Percentiles rank a stretch among this genome's conserved stretches.
These are phyloP conservation scores for Penicillium sp. DNA, from an alignment of 2,329 filamentous ascomycete genomes.

Conservation along the genomic window DNA sequence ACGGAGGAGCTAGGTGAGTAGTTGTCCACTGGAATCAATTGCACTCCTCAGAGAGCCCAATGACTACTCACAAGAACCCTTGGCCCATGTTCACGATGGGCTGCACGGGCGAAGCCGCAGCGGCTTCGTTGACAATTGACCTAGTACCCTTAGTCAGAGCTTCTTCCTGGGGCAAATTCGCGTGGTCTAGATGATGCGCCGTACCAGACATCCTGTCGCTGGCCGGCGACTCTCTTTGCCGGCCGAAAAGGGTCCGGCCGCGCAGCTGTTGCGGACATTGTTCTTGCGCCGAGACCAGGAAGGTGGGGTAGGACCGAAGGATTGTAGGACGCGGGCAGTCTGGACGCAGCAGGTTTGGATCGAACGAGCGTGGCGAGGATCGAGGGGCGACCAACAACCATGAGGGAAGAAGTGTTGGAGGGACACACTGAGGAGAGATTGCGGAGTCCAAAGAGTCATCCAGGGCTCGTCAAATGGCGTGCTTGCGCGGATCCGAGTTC, in stretches of 20 bases:
- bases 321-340: slow-evolving; percentile 6
- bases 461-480: slow-evolving; percentile 20
- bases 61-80: slow-evolving; percentile 57
- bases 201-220: slow-evolving; percentile 56
- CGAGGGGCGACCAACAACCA: slow-evolving; percentile 10
- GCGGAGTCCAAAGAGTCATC: slow-evolving; percentile 10
- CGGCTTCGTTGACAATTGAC: slow-evolving; percentile 69
- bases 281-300: slow-evolving; percentile 28
- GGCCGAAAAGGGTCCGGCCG: slow-evolving; percentile 48
- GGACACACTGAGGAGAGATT: neutral
- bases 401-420: slow-evolving; percentile 10
- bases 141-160: slow-evolving; percentile 37
- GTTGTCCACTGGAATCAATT: neutral
- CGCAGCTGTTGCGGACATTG: slow-evolving; percentile 44
- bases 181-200: neutral
- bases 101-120: slow-evolving; percentile 63
- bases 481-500: slow-evolving; percentile 20
- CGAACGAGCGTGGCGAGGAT: slow-evolving; percentile 8
- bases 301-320: slow-evolving; percentile 23
- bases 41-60: neutral
- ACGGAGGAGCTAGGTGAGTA: neutral
- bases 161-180: neutral
- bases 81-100: slow-evolving; percentile 72
- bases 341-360: neutral
- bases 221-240: slow-evolving; percentile 51